A percentile compares a stretch with the other conserved stretches of the same genome.
phyloP scores from a whole-genome alignment of 2,329 filamentous ascomycete species.

The Cladophialophora psammophila region DNA sequence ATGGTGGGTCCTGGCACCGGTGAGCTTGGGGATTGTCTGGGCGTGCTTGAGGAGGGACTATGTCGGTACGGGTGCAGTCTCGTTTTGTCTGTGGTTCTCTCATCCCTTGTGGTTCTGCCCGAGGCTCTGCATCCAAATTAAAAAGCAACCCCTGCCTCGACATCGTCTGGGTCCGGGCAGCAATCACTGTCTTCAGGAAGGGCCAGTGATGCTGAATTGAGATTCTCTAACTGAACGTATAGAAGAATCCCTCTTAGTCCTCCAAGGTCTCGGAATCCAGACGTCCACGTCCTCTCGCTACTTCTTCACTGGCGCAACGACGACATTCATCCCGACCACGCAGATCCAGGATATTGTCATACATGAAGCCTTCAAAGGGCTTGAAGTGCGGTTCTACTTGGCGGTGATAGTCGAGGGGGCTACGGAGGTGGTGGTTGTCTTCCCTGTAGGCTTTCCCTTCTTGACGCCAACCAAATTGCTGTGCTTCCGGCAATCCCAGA shows the following conservation, averaged over 20 bases:
- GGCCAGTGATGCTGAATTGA: no score
- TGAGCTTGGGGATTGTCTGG: constrained; percentile 52
- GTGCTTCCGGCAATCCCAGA: neutral
- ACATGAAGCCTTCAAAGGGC: constrained; percentile 92
- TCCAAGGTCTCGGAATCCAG: constrained; percentile 89
- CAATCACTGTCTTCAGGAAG: neutral
- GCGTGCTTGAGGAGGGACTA: constrained; percentile 58
- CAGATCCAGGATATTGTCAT: constrained; percentile 93
- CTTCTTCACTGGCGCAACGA: constrained; percentile 68
- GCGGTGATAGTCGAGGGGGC: constrained; percentile 90
- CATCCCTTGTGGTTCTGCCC: neutral
- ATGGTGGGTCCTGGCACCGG: constrained; percentile 52
- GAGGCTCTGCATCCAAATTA: constrained; percentile 6
- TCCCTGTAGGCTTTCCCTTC: constrained; percentile 67
- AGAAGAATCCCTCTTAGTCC: constrained; percentile 85
- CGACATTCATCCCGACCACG: constrained; percentile 86
- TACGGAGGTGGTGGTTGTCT: constrained; percentile 90
- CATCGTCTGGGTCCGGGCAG: constrained; percentile 53
- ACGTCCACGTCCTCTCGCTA: constrained; percentile 75
- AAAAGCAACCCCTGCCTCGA: constrained; percentile 40
- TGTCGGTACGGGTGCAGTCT: constrained; percentile 53
- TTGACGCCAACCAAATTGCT: neutral
- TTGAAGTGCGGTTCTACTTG: constrained; percentile 88
- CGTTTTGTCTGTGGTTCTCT: neutral
- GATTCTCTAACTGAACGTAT: constrained; percentile 52